phyloP scores from a whole-genome alignment of 2,329 filamentous ascomycete species.

The Tolypocladium pustulatum region DNA sequence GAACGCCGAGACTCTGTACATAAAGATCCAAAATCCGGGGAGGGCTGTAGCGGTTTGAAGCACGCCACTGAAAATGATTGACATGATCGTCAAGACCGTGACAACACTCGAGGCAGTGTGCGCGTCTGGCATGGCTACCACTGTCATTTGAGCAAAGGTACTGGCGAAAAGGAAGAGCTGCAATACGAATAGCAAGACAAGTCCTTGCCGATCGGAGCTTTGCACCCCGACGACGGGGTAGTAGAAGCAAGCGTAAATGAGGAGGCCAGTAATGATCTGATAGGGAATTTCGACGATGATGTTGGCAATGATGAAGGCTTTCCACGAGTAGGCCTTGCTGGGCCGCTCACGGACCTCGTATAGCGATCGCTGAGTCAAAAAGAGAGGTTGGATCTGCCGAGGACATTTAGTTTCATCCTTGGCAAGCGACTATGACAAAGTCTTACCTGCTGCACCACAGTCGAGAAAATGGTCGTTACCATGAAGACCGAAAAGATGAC shows the following conservation, averaged over 20 bases:
- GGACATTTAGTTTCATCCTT: slow-evolving; percentile 1
- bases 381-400: slow-evolving; percentile 58
- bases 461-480: slow-evolving; percentile 63
- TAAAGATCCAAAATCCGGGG: slow-evolving; percentile 68
- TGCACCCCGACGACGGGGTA: slow-evolving; percentile 48
- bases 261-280: slow-evolving; percentile 51
- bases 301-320: slow-evolving; percentile 61
- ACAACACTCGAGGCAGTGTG: slow-evolving; percentile 57
- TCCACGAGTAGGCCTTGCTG: slow-evolving; percentile 66
- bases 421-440: too few relatives aligned
- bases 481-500: slow-evolving; percentile 68
- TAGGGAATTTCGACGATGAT: slow-evolving; percentile 64
- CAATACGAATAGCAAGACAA: slow-evolving; percentile 55
- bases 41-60: slow-evolving; percentile 46
- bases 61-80: slow-evolving; percentile 53
- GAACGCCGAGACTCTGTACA: slow-evolving; percentile 57
- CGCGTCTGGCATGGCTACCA: slow-evolving; percentile 58
- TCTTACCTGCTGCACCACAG: slow-evolving; percentile 49
- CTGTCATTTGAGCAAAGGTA: slow-evolving; percentile 64
- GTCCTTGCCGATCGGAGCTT: slow-evolving; percentile 43
- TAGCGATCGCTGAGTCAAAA: slow-evolving; percentile 60
- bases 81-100: slow-evolving; percentile 48
- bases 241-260: slow-evolving; percentile 59
- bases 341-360: slow-evolving; percentile 72
- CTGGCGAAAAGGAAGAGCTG: slow-evolving; percentile 62